Evolutionary conservation across 345 rosid genomes (phyloP).

Genomic region (Gossypium turneri): DNA sequence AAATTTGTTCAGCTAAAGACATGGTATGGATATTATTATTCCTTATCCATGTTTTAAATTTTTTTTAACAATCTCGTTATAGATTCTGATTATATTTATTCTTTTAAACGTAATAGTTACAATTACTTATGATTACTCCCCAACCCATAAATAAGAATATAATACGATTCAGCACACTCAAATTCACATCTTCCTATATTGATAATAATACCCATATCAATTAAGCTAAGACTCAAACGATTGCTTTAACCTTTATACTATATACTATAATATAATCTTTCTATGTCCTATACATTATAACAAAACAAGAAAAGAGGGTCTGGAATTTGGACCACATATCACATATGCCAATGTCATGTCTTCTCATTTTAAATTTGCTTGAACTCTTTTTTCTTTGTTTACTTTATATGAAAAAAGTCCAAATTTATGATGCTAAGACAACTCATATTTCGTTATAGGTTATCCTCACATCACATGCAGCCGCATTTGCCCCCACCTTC

Average conservation of each 20-base stretch:
- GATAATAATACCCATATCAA: no score
- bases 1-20: not conserved
- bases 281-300: not conserved
- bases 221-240: fast-evolving
- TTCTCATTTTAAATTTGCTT: not conserved
- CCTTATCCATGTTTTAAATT: no score
- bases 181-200: fast-evolving
- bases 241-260: fast-evolving
- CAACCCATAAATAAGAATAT: fast-evolving
- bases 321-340: not conserved
- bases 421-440: slow-evolving; percentile 27
- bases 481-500: not conserved
- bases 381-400: not conserved
- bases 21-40: no score
- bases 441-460: slow-evolving; percentile 9
- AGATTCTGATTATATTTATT: no score
- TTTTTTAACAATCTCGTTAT: no score
- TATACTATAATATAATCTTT: not conserved
- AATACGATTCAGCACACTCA: fast-evolving
- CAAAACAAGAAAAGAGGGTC: no score
- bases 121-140: fast-evolving
- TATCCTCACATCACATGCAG: slow-evolving; percentile 34
- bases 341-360: not conserved
- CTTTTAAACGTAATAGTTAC: no score
- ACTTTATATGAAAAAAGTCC: slow-evolving; percentile 4